A percentile compares a stretch with the other conserved stretches of the same genome.
These are phyloP conservation scores for Tanacetum coccineum DNA, from an alignment of 129 eudicot genomes.

Conservation along the genomic window DNA sequence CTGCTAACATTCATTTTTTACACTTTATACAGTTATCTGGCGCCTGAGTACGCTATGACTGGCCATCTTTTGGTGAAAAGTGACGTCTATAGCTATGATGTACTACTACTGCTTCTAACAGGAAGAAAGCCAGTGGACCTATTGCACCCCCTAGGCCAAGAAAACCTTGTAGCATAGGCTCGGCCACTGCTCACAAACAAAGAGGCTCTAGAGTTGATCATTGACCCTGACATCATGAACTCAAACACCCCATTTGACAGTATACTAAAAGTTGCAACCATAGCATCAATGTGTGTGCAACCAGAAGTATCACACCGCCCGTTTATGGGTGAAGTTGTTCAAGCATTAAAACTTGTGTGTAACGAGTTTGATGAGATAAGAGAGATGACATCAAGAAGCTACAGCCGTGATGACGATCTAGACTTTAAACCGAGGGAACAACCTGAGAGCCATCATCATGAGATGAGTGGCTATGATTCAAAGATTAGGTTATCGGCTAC, in stretches of 20 bases:
- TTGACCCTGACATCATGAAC: slow-evolving; percentile 46
- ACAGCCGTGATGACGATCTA: slow-evolving; percentile 34
- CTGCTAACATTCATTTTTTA: neutral
- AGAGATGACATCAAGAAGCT: slow-evolving; percentile 41
- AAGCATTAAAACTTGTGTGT: slow-evolving; percentile 87
- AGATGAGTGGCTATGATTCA: slow-evolving; percentile 27
- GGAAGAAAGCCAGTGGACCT: slow-evolving; percentile 95
- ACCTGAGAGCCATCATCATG: slow-evolving; percentile 21
- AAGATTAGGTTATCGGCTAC: slow-evolving; percentile 49
- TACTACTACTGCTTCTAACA: slow-evolving; percentile 87
- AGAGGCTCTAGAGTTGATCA: slow-evolving; percentile 54
- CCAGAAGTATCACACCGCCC: slow-evolving; percentile 98
- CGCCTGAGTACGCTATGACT: slow-evolving; percentile 99
- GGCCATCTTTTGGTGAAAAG: slow-evolving; percentile 96
- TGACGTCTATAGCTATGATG: slow-evolving; percentile 98
- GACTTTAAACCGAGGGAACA: slow-evolving; percentile 43
- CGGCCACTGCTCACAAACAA: slow-evolving; percentile 74
- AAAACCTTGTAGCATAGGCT: slow-evolving; percentile 92
- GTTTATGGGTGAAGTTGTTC: slow-evolving; percentile 98
- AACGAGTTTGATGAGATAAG: slow-evolving; percentile 73
- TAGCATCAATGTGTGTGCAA: slow-evolving; percentile 97
- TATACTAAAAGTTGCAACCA: slow-evolving; percentile 77
- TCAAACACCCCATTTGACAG: slow-evolving; percentile 56
- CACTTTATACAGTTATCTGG: slow-evolving; percentile 59
- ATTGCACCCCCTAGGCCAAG: slow-evolving; percentile 92